phyloP scores from a whole-genome alignment of 2,329 filamentous ascomycete genomes.

The Davidsoniella australis region DNA sequence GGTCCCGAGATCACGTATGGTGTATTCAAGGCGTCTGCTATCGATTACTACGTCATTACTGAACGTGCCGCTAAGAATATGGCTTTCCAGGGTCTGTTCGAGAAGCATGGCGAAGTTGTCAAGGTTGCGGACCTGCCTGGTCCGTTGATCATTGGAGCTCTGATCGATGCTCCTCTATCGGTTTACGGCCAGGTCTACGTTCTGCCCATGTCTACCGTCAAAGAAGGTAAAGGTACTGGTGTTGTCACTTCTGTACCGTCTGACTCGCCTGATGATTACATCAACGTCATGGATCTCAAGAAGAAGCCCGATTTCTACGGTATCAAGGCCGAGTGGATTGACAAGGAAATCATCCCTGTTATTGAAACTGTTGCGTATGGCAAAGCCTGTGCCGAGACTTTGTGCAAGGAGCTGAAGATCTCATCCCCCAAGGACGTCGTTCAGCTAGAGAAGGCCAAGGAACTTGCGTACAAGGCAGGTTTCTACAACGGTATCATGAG shows the following conservation, averaged over 20 bases:
- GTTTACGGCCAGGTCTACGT: constrained; percentile 72
- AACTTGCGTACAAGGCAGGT: constrained; percentile 89
- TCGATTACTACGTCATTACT: constrained; percentile 71
- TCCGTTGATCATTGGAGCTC: constrained; percentile 68
- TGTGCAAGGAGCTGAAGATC: constrained; percentile 91
- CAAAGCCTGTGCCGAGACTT: constrained; percentile 61
- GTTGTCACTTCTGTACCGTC: constrained; percentile 93
- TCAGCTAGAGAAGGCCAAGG: constrained; percentile 81
- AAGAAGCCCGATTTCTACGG: constrained; percentile 96
- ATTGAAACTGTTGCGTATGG: constrained; percentile 80
- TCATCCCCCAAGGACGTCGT: constrained; percentile 88
- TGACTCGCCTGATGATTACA: constrained; percentile 85
- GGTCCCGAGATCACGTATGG: constrained; percentile 81
- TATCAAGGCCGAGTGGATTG: constrained; percentile 92
- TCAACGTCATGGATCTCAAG: constrained; percentile 67
- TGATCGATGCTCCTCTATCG: constrained; percentile 78
- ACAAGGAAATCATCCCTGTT: constrained; percentile 75
- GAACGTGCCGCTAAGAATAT: constrained; percentile 85
- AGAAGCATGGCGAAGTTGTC: constrained; percentile 56
- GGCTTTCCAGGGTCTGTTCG: constrained; percentile 81
- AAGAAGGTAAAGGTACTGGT: constrained; percentile 85
- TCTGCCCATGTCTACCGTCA: constrained; percentile 86
- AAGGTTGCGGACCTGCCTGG: constrained; percentile 62
- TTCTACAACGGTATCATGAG: constrained; percentile 91
- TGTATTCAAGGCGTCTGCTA: constrained; percentile 61